These are phyloP conservation scores for Oryza australiensis DNA, from an alignment of 176 grass and related monocot genomes.

Conservation along the genomic window DNA sequence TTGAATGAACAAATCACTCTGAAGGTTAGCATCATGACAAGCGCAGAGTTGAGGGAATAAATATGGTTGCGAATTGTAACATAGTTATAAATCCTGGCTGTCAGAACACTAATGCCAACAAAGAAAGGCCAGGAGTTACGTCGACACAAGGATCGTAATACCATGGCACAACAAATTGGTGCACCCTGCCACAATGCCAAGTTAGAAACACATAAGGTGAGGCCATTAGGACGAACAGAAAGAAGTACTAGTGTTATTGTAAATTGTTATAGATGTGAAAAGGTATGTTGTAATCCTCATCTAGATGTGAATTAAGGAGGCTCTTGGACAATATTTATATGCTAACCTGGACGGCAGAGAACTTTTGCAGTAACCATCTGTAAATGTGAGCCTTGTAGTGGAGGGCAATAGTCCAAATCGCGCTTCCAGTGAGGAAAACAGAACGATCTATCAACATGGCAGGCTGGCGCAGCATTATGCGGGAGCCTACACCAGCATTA, in stretches of 20 bases:
- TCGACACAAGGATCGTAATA: slow-evolving; percentile 17
- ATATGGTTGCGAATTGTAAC: background rate
- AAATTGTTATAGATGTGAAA: slow-evolving; percentile 3
- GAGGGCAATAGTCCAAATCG: slow-evolving; percentile 19
- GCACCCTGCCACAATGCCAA: slow-evolving; percentile 32
- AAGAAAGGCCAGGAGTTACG: slow-evolving; percentile 39
- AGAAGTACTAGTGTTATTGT: background rate
- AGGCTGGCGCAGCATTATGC: slow-evolving; percentile 19
- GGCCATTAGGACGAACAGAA: background rate
- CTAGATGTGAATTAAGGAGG: background rate
- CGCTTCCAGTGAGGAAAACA: slow-evolving; percentile 28
- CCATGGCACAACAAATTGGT: slow-evolving; percentile 6
- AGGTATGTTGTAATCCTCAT: background rate
- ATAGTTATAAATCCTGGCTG: slow-evolving; percentile 28
- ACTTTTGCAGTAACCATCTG: slow-evolving; percentile 39
- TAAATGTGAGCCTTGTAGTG: slow-evolving; percentile 37
- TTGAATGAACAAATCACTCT: background rate
- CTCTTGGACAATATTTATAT: background rate
- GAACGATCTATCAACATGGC: slow-evolving; percentile 19
- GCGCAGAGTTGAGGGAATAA: slow-evolving; percentile 14
- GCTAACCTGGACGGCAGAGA: slow-evolving; percentile 37
- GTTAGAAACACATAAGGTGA: background rate
- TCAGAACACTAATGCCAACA: slow-evolving; percentile 35
- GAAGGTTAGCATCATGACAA: background rate
- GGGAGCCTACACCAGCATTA: background rate